These are phyloP conservation scores for Aaosphaeria arxii DNA, from an alignment of 2,329 filamentous ascomycete species.

Conservation along the genomic window DNA sequence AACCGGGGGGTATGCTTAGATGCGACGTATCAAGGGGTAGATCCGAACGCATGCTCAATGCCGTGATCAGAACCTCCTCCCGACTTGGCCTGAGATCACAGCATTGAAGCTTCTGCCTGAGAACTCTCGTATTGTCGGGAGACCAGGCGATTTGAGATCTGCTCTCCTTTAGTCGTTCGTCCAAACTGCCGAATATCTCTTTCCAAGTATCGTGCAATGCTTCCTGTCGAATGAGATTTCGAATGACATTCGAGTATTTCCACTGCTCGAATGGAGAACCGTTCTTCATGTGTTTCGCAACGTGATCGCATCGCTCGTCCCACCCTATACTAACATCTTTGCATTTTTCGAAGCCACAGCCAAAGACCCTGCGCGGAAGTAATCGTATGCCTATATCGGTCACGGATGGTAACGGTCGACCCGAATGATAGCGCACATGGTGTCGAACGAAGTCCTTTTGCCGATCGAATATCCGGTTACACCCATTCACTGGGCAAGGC, in stretches of 20 bases:
- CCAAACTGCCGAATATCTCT: constrained; percentile 29
- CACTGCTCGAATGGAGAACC: constrained; percentile 32
- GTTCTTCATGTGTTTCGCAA: constrained; percentile 39
- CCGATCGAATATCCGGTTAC: constrained; percentile 34
- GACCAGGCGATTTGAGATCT: constrained; percentile 38
- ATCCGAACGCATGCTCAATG: constrained; percentile 34
- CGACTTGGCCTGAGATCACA: constrained; percentile 35
- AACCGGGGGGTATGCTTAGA: constrained; percentile 29
- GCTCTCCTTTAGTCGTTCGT: constrained; percentile 29
- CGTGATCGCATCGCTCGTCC: constrained; percentile 38
- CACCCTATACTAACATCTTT: constrained; percentile 39
- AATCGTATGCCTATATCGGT: constrained; percentile 33
- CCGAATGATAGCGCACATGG: constrained; percentile 35
- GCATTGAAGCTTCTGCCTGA: constrained; percentile 37
- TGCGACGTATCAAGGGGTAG: constrained; percentile 24
- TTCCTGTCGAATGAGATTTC: constrained; percentile 36
- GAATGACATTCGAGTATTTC: constrained; percentile 38
- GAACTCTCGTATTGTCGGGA: constrained; percentile 32
- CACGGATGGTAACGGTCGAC: constrained; percentile 31
- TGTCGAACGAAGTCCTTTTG: constrained; percentile 38
- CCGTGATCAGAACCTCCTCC: constrained; percentile 35
- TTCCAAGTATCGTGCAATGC: constrained; percentile 37
- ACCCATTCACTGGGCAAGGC: constrained; percentile 33
- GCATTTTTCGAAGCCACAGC: constrained; percentile 39
- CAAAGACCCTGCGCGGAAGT: constrained; percentile 32